These are phyloP conservation scores for Coelastrella sp. DNA, from an alignment of 139 green algal genomes.

Conservation along the genomic window DNA sequence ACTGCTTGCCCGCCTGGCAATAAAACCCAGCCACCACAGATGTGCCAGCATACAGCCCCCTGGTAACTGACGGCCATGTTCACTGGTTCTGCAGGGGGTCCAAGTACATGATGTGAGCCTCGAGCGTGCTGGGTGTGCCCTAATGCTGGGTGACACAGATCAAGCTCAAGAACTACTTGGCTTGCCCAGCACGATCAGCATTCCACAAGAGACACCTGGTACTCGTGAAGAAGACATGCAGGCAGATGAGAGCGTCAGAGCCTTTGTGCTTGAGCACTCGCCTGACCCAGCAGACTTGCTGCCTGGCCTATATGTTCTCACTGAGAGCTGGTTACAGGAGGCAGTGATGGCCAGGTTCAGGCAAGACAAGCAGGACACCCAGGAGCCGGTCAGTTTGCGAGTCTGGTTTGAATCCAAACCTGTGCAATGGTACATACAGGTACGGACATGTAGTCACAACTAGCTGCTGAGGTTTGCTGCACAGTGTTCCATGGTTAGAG, in stretches of 20 bases:
- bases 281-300: constrained; percentile 41
- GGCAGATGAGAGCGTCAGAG: constrained; percentile 7
- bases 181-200: background rate
- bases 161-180: constrained; percentile 43
- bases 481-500: no score
- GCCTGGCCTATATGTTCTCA: constrained; percentile 46
- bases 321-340: constrained; percentile 50
- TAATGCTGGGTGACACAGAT: constrained; percentile 50
- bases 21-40: no score
- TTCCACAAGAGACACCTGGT: no score
- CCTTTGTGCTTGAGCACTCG: constrained; percentile 50
- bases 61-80: no score
- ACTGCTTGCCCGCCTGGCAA: no score
- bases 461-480: no score
- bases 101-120: constrained; percentile 26
- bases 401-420: constrained; percentile 45
- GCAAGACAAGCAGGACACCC: background rate
- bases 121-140: constrained; percentile 42
- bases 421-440: constrained; percentile 51
- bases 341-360: constrained; percentile 49
- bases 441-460: background rate
- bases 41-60: no score
- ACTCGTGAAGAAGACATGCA: background rate
- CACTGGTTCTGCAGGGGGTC: constrained; percentile 18
- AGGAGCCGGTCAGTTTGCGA: constrained; percentile 10